phyloP scores from a whole-genome alignment of 768 basidiomycete species.

The Hortiboletus campestris region DNA sequence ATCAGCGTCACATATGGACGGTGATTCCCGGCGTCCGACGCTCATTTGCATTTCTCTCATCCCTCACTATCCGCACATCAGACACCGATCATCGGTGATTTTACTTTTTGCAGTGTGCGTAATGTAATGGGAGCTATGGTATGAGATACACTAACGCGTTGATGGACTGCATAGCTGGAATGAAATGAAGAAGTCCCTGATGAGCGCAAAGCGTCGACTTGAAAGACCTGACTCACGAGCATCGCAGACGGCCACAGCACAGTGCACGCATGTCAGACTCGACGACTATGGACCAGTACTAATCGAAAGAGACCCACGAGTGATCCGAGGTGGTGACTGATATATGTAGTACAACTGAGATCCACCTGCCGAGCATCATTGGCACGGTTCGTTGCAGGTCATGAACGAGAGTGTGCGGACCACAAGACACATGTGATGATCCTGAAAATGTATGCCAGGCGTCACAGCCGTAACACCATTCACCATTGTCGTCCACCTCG shows the following conservation, averaged over 20 bases:
- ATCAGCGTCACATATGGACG: too few relatives aligned
- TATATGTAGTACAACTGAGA: slow-evolving; percentile 58
- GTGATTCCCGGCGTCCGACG: too few relatives aligned
- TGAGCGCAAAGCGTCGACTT: not conserved
- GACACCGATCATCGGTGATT: too few relatives aligned
- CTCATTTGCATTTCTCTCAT: too few relatives aligned
- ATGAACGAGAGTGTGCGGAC: slow-evolving; percentile 39
- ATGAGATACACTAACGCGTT: slow-evolving; percentile 57
- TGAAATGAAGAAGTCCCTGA: not conserved
- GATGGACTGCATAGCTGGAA: slow-evolving; percentile 59
- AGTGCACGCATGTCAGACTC: slow-evolving; percentile 16
- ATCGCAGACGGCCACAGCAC: slow-evolving; percentile 34
- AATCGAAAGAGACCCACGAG: slow-evolving; percentile 47
- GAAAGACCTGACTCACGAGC: slow-evolving; percentile 34
- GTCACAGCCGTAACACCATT: not conserved
- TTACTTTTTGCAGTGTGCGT: too few relatives aligned
- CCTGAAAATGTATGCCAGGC: slow-evolving; percentile 40
- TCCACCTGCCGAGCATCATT: slow-evolving; percentile 38
- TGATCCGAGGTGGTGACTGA: slow-evolving; percentile 62
- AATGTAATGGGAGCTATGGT: too few relatives aligned
- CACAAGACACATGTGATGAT: slow-evolving; percentile 58
- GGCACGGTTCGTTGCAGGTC: not conserved
- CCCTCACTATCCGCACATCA: too few relatives aligned
- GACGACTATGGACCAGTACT: not conserved
- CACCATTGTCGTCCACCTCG: not conserved